Percentiles rank a stretch among this genome's conserved stretches.
phyloP scores from a whole-genome alignment of 2,329 filamentous ascomycete species.

The Claviceps paspali region DNA sequence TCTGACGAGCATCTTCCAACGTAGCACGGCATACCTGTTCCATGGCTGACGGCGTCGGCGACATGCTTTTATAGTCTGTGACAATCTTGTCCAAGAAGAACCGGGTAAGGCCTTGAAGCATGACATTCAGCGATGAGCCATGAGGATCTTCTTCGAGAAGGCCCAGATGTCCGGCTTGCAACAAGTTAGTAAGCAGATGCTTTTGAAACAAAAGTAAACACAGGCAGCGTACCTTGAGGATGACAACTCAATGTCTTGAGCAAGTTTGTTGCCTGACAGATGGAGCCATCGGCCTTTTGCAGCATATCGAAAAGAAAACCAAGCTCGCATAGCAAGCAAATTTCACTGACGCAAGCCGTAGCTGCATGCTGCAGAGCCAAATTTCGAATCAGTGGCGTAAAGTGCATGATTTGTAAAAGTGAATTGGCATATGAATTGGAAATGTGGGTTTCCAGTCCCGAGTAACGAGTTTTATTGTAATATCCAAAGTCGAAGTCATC shows the following conservation, averaged over 20 bases:
- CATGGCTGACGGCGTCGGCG: conserved; percentile 45
- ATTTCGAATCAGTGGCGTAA: conserved; percentile 78
- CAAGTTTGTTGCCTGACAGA: conserved; percentile 92
- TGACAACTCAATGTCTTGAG: conserved; percentile 77
- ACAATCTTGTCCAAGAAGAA: conserved; percentile 75
- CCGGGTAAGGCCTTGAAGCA: conserved; percentile 73
- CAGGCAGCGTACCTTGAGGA: conserved; percentile 43
- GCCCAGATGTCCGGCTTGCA: conserved; percentile 51
- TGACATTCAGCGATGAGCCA: conserved; percentile 56
- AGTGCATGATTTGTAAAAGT: conserved; percentile 79
- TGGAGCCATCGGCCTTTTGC: conserved; percentile 83
- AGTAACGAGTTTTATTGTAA: conserved; percentile 87
- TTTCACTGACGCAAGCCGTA: conserved; percentile 65
- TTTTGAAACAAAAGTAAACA: no score
- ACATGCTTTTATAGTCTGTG: conserved; percentile 57
- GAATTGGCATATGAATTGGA: conserved; percentile 93
- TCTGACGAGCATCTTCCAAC: background rate
- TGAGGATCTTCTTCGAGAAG: conserved; percentile 73
- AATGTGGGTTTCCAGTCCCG: conserved; percentile 90
- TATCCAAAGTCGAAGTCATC: conserved; percentile 98
- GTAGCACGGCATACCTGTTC: conserved; percentile 42
- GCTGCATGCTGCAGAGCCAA: conserved; percentile 79
- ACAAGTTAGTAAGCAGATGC: background rate
- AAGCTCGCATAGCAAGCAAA: conserved; percentile 82
- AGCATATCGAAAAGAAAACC: conserved; percentile 97